Base-by-base conservation (phyloP, 768 basidiomycete species). In the Leucocoprinus sp. region DNA sequence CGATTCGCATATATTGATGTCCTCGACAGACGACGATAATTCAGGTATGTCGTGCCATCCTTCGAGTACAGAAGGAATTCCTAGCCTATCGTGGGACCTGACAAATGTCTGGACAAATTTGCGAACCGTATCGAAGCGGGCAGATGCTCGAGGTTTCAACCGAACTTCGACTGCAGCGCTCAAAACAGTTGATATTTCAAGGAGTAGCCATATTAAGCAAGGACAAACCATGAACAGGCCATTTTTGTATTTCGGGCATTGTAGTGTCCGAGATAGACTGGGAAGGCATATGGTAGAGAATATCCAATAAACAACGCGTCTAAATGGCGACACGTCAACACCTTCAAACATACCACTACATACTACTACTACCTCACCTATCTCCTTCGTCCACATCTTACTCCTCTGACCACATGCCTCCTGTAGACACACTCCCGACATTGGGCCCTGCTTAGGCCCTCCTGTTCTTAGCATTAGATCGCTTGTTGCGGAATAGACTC, bases 1-100 rank as follows among this genome's bases (percentile, higher is more conserved):
- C 1, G 78, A 79, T 60, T 84, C 93, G 7, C 83, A 80, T 8
- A 84, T 78, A 5, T 69, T 64, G 44, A 97, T 84, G 38, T 70
- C 72, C 47, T 95, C 88, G 31, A 96, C 82, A 33, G 87, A 80
- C 23, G 79, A 67, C 0, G 71, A 70, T 8, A 98, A 74, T 36
- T 84, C 74, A 8, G 79, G 72, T 19, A 85, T 70, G 26, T 80
- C 78, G 50, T 87, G 75, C 90, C 91, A 96, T 17, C 89, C 91
- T 31, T 74, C 67, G 4, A 95, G 64, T 12, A 69, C 71, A 5
- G 83, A 85, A 5, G 87, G 83, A 14, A 89, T 68, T 36, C 75
- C 71, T 26, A 95, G 71, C 15, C 78, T 73, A 38, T 81, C 75
- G 43, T 82, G 78, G 8, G 83, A 81, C 14, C 49, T 56, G 15